These are phyloP conservation scores for Pleomassaria siparia DNA, from an alignment of 2,329 filamentous ascomycete species.

Conservation along the genomic window DNA sequence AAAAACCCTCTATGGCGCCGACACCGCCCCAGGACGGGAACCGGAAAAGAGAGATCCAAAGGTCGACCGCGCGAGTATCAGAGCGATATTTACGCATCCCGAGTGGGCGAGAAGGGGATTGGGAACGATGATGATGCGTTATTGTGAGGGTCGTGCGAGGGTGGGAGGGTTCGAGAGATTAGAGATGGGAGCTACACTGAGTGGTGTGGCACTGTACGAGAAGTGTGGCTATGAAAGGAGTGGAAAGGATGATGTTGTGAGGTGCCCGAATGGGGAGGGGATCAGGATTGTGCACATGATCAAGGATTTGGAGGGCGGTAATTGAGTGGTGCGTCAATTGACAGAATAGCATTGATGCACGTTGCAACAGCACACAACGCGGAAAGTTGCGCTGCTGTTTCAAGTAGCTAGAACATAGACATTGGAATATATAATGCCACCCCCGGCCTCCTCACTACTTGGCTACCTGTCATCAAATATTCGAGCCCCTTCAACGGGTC, in stretches of 20 bases:
- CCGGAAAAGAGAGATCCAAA: slow-evolving; percentile 32
- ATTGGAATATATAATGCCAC: too few species aligned
- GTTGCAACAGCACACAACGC: too few species aligned
- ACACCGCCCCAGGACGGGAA: slow-evolving; percentile 31
- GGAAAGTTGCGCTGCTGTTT: too few species aligned
- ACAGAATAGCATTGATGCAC: too few species aligned
- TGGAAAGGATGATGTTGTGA: slow-evolving; percentile 33
- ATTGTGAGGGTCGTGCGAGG: slow-evolving; percentile 32
- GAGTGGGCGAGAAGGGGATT: slow-evolving; percentile 30
- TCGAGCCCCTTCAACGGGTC: too few species aligned
- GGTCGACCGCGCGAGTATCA: slow-evolving; percentile 34
- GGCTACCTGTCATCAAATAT: too few species aligned
- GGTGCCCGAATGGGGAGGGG: slow-evolving; percentile 37
- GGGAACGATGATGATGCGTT: slow-evolving; percentile 43
- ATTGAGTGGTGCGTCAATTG: background rate
- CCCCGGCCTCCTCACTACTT: too few species aligned
- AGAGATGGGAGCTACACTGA: slow-evolving; percentile 42
- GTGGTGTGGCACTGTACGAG: slow-evolving; percentile 37
- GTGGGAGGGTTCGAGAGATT: slow-evolving; percentile 31
- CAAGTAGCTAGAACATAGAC: too few species aligned
- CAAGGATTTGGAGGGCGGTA: slow-evolving; percentile 24
- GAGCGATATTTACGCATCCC: slow-evolving; percentile 40
- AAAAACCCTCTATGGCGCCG: slow-evolving; percentile 37
- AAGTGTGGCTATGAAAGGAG: slow-evolving; percentile 38
- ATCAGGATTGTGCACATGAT: slow-evolving; percentile 39